These are phyloP conservation scores for Exophiala oligosperma DNA, from an alignment of 2,329 filamentous ascomycete species.

Conservation along the genomic window DNA sequence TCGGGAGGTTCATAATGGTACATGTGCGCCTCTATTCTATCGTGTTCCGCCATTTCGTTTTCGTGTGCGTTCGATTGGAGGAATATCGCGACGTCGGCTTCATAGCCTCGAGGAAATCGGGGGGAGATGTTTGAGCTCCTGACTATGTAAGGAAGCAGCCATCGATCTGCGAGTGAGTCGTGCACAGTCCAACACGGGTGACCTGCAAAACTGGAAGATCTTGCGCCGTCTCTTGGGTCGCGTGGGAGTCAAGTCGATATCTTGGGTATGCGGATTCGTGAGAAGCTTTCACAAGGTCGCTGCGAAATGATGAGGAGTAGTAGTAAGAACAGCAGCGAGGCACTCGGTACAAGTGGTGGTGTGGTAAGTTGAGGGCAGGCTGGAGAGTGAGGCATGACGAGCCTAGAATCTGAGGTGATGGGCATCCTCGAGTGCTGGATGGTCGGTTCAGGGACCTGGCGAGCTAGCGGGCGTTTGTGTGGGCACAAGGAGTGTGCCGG, in stretches of 20 bases:
- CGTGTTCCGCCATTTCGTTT: constrained; percentile 9
- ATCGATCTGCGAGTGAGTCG: constrained; percentile 2
- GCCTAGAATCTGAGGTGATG: neutral
- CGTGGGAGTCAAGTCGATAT: neutral
- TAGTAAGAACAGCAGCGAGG: neutral
- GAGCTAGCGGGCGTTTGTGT: neutral
- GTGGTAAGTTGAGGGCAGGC: neutral
- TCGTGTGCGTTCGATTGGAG: neutral
- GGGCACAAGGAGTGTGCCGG: neutral
- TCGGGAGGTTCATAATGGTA: constrained; percentile 53
- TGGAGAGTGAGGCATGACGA: constrained; percentile 3
- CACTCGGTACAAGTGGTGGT: neutral
- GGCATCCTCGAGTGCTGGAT: neutral
- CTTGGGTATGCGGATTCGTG: neutral
- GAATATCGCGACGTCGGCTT: constrained; percentile 1
- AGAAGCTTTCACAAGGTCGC: neutral
- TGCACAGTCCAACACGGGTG: neutral
- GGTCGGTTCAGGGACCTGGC: neutral
- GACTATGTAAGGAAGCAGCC: constrained; percentile 7
- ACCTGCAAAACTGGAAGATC: neutral
- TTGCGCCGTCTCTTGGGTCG: constrained; percentile 1
- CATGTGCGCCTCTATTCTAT: constrained; percentile 29
- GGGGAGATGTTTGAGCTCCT: constrained; percentile 5
- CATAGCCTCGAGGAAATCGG: constrained; percentile 19
- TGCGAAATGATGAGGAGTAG: neutral